A percentile compares a stretch with the other conserved stretches of the same genome.
These are phyloP conservation scores for Mucor saturninus DNA, from an alignment of 371 early-diverging fungal species.

Conservation along the genomic window DNA sequence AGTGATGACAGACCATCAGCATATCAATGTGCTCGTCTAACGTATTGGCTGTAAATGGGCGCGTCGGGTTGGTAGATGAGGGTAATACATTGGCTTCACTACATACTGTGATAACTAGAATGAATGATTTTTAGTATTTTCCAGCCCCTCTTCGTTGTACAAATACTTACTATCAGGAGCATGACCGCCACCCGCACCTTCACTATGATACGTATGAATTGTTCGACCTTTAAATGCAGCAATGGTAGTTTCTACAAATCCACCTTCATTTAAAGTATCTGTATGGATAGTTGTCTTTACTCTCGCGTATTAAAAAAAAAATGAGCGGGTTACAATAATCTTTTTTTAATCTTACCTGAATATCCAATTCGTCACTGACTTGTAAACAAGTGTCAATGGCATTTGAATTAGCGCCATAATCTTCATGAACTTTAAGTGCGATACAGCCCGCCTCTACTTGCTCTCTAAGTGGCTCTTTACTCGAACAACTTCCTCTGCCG, in stretches of 20 bases:
- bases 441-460: constrained; percentile 88
- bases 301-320: not conserved
- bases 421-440: constrained; percentile 93
- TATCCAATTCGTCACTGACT: constrained; percentile 87
- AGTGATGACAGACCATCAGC: constrained; percentile 98
- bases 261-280: constrained; percentile 93
- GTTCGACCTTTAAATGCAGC: constrained; percentile 87
- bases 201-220: constrained; percentile 93
- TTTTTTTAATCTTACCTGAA: constrained; percentile 53
- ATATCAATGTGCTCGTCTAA: constrained; percentile 96
- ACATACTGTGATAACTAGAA: constrained; percentile 76
- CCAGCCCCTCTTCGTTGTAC: not conserved
- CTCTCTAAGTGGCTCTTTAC: constrained; percentile 69
- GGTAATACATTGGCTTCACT: constrained; percentile 85
- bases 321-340: not conserved
- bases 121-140: not conserved
- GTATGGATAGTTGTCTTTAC: constrained; percentile 84
- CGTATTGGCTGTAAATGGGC: constrained; percentile 91
- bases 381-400: constrained; percentile 88
- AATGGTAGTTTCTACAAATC: constrained; percentile 90
- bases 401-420: constrained; percentile 93
- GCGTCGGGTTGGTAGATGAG: constrained; percentile 92
- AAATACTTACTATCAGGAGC: constrained; percentile 75
- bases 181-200: constrained; percentile 97
- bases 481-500: constrained; percentile 89